Conservation (phyloP, 495 filamentous ascomycete genomes). For the Penicillium bovifimosum region DNA sequence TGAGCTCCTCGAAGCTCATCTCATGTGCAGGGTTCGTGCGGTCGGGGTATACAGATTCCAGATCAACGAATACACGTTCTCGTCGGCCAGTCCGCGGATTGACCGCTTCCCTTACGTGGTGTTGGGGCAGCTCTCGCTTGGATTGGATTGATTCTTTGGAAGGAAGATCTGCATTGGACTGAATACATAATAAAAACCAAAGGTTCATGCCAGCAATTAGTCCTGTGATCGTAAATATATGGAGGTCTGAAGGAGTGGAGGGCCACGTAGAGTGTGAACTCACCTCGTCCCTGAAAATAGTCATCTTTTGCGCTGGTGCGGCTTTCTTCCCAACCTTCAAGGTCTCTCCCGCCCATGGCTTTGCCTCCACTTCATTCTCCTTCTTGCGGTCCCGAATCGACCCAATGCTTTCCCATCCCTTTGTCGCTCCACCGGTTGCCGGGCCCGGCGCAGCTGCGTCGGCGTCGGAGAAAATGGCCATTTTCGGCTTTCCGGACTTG, state of each 20-base stretch:
- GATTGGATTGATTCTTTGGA: conserved; percentile 32
- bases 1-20: conserved; percentile 84
- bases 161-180: conserved; percentile 50
- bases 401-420: conserved; percentile 91
- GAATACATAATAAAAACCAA: conserved; percentile 52
- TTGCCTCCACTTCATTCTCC: conserved; percentile 82
- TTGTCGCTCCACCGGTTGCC: conserved; percentile 44
- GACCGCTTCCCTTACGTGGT: conserved; percentile 63
- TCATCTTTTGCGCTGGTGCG: conserved; percentile 70
- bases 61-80: conserved; percentile 81
- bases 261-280: conserved; percentile 39
- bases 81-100: conserved; percentile 73
- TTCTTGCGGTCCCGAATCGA: conserved; percentile 83
- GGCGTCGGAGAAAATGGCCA: conserved; percentile 86
- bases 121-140: conserved; percentile 32
- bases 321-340: conserved; percentile 79
- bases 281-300: conserved; percentile 95
- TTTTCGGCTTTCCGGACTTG: conserved; percentile 64
- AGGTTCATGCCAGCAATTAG: conserved; percentile 74
- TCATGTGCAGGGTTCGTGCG: conserved; percentile 61
- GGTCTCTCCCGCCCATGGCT: conserved; percentile 88
- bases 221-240: conserved; percentile 93
- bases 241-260: conserved; percentile 39
- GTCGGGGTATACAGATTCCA: conserved; percentile 78
- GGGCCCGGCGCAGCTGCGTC: conserved; percentile 35